phyloP scores from a whole-genome alignment of 352 stramenopile species.

The Globisporangium acanthophoron region DNA sequence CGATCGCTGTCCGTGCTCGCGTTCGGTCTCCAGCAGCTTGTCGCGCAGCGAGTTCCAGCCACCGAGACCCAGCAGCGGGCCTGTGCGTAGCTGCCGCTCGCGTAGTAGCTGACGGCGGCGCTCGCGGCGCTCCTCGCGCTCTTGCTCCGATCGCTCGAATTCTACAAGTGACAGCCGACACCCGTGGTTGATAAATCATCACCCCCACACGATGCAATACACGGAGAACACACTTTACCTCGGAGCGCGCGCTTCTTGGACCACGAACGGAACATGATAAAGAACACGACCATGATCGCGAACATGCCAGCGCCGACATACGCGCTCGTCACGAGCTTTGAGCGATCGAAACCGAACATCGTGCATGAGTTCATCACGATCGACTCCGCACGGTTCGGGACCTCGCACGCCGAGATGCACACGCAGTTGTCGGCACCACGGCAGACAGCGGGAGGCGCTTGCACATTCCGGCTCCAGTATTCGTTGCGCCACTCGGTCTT shows the following conservation, averaged over 20 bases:
- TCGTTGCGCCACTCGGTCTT: constrained; percentile 8
- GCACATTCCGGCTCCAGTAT: constrained; percentile 1
- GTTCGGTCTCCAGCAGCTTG: constrained; percentile 15
- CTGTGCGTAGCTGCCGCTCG: constrained; percentile 4
- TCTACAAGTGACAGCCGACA: not conserved
- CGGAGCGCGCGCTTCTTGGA: constrained; percentile 1
- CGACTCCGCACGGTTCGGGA: constrained; percentile 7
- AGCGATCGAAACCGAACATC: constrained; percentile 3
- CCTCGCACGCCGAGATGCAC: constrained; percentile 12
- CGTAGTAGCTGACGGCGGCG: not conserved
- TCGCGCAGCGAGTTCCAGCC: constrained; percentile 16
- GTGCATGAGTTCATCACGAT: constrained; percentile 10
- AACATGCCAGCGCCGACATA: constrained; percentile 7
- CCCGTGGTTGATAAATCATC: not conserved
- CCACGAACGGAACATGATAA: constrained; percentile 2
- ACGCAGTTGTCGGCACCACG: constrained; percentile 8
- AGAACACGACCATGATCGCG: not conserved
- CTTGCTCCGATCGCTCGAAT: not conserved
- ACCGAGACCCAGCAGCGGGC: constrained; percentile 5
- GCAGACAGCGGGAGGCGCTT: not conserved
- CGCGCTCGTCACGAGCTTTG: constrained; percentile 4
- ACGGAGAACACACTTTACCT: not conserved
- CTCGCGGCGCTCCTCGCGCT: not conserved
- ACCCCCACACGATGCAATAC: not conserved
- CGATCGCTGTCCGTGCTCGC: constrained; percentile 5